Base-by-base conservation (phyloP, 2,329 filamentous ascomycete genomes). In the Fusarium scirpi region DNA sequence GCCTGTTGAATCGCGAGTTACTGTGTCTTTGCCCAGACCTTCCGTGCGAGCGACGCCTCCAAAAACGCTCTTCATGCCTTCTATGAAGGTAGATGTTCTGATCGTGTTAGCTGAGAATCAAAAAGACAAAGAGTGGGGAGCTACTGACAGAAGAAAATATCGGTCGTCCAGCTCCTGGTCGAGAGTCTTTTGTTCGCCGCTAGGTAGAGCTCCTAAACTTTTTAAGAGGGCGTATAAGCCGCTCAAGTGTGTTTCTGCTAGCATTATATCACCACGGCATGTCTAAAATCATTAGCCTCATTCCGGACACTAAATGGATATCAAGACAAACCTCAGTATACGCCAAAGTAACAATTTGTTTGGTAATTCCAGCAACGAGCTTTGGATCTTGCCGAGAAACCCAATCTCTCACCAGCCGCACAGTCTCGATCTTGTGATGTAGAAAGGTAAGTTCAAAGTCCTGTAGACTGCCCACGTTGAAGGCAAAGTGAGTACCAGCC, bases 361-460 rank as follows among this genome's bases (percentile, higher is more conserved):
- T 67, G 3, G 41, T 67, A 3, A 67, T 20, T 8, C 30, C 49
- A 24, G 22, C 49, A 9, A 44, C 47, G 6, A 51, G 29, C 2
- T 15, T 56, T 12, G 38, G 20, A 22, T 62, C 40, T 29, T 18
- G 11, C 3, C 15, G 7, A 1, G 63, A 45, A 9, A 68, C n/a
- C 53, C 52, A 59, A 11, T 41, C 32, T 8, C 67, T 68, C 1
- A 68, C 59, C 25, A 44, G 7, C 6, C 59, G 64, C 13, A 68
- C 38, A 4, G 58, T 59, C 12, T 68, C 52, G 3, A 68, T 49
- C 3, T 54, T 34, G 22, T 68, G 65, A 18, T 51, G 55, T 2
- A 68, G 43, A 41, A 68, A 64, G 0, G 64, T 68, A 6, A 38
- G 40, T 12, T 68, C 64, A 22, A 64, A 68, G 6, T 22, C 24